A percentile compares a stretch with the other conserved stretches of the same genome.
These are phyloP conservation scores for Cercospora berteroae DNA, from an alignment of 2,329 filamentous ascomycete genomes.

Conservation along the genomic window DNA sequence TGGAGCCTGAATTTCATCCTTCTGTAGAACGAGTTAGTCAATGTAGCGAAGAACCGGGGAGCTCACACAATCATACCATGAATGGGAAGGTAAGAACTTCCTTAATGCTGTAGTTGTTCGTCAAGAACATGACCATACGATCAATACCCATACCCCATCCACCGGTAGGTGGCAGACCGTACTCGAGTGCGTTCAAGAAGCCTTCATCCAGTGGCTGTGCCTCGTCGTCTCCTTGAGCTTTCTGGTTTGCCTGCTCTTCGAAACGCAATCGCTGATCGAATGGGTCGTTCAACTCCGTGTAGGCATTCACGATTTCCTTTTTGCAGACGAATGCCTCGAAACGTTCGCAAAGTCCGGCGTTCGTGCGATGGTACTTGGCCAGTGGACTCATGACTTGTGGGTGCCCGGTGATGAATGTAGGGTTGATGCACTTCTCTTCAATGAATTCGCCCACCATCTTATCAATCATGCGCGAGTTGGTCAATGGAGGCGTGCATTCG, in stretches of 20 bases:
- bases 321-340: constrained; percentile 97
- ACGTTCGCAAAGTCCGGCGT: constrained; percentile 85
- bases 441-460: constrained; percentile 89
- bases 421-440: constrained; percentile 89
- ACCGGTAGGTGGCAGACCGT: constrained; percentile 86
- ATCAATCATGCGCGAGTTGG: constrained; percentile 94
- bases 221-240: constrained; percentile 95
- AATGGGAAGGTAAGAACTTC: constrained; percentile 96
- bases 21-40: constrained; percentile 40
- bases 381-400: constrained; percentile 84
- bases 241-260: constrained; percentile 93
- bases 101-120: constrained; percentile 92
- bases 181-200: constrained; percentile 87
- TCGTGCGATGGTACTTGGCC: constrained; percentile 86
- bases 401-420: constrained; percentile 87
- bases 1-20: constrained; percentile 63
- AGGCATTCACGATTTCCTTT: constrained; percentile 95
- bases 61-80: constrained; percentile 54
- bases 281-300: constrained; percentile 96
- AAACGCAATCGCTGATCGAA: constrained; percentile 90
- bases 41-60: neutral
- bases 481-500: constrained; percentile 84
- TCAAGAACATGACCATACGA: constrained; percentile 91
- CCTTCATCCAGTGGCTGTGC: constrained; percentile 95
- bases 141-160: constrained; percentile 96